Evolutionary conservation across 805 yeast genomes (phyloP).

Genomic region (Candida odintsovae): DNA sequence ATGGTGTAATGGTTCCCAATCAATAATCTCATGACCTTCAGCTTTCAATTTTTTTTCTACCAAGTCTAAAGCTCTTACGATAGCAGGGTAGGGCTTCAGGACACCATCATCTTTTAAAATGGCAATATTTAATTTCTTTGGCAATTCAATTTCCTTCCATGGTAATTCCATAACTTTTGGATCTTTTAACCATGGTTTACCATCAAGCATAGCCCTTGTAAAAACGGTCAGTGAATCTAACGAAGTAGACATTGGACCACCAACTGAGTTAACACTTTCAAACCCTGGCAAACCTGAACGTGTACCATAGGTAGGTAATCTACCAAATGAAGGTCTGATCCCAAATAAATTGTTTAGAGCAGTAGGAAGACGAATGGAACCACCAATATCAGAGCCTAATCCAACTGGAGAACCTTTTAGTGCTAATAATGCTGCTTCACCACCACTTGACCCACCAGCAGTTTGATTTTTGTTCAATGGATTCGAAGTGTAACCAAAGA

Average conservation of each 20-base stretch:
- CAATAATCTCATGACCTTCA: conserved; percentile 47
- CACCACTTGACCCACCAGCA: conserved; percentile 52
- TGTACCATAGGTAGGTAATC: conserved; percentile 31
- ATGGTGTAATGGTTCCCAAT: conserved; percentile 37
- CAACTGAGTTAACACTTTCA: conserved; percentile 34
- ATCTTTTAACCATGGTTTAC: conserved; percentile 39
- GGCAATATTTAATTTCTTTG: conserved; percentile 36
- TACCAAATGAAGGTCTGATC: conserved; percentile 39
- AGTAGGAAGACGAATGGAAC: conserved; percentile 44
- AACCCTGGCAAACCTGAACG: conserved; percentile 20
- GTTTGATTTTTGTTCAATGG: conserved; percentile 38
- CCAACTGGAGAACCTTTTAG: conserved; percentile 44
- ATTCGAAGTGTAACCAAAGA: conserved; percentile 42
- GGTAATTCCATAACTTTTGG: conserved; percentile 36
- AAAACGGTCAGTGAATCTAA: conserved; percentile 33
- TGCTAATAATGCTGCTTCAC: conserved; percentile 44
- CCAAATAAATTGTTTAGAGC: conserved; percentile 36
- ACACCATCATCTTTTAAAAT: conserved; percentile 36
- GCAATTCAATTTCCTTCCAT: conserved; percentile 32
- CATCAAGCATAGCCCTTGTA: conserved; percentile 25
- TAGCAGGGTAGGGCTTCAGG: conserved; percentile 45
- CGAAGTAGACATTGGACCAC: conserved; percentile 42
- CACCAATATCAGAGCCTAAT: conserved; percentile 52
- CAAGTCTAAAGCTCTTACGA: conserved; percentile 37
- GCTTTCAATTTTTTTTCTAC: conserved; percentile 26